Evolutionary conservation across 257 asterid species (phyloP), one percentile per base, ranked within the genome.

Genomic region (Solanum corneliomulleri): DNA sequence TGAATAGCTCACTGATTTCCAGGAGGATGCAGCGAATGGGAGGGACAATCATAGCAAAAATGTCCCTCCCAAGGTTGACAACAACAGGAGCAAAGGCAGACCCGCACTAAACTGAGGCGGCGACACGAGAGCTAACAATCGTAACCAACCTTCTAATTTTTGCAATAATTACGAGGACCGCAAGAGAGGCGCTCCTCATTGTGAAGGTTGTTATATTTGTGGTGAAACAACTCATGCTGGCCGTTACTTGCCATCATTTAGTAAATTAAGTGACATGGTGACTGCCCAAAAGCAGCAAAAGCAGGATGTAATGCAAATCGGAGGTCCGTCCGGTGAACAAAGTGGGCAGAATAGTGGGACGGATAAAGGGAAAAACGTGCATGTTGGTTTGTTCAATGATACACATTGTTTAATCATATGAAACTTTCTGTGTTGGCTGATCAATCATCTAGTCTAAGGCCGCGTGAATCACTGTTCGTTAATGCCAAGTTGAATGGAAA

Each of bases 221-320:
- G 12, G 66, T 20, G 4, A 56, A 11, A 20, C 1, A 2, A 56
- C 5, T 20, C 25, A 56, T 4, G 1, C 2, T 20, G 5, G 2
- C 25, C 5, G 5, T 20, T 56, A 56, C 8, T 56, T n/a, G 20
- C 4, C 25, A 0, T 56, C 2, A 0, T 56, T 56, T 2, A 56
- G n/a, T 18, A 56, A 56, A 1, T 56, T 56, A 2, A 56, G 9
- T 0, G 11, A 5, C 21, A 56, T 3, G 66, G 11, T 20, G 7
- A 11, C 5, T 56, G 1, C 66, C 3, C 25, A 56, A 7, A 20
- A 56, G 11, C 2, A 56, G 0, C 5, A 20, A 56, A 4, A 56
- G n/a, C 0, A 56, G 64, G 25, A 0, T 7, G 8, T 1, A 1
- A 20, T 3, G 25, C 25, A 20, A 56, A 7, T 0, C 5, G 2